Percentiles rank a stretch among this genome's conserved stretches.
phyloP scores from a whole-genome alignment of 1,139 yeast genomes.

The Sugiyamaella castrensis region DNA sequence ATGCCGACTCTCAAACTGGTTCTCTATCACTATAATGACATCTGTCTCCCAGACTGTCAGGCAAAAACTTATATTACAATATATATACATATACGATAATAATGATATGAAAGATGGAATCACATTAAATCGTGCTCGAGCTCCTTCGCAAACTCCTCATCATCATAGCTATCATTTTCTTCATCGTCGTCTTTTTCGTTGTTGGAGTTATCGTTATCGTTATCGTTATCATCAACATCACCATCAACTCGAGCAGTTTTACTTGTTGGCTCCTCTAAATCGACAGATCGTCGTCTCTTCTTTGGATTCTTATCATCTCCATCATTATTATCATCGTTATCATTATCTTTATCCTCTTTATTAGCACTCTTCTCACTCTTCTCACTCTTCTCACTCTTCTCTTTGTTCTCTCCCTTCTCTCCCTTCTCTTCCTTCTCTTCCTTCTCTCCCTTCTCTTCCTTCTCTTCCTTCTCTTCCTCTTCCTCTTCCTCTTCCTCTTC shows the following conservation, averaged over 20 bases:
- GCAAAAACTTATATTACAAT: not conserved
- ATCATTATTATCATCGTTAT: not conserved
- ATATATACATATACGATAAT: constrained; percentile 2
- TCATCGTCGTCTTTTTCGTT: constrained; percentile 23
- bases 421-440: constrained; percentile 34
- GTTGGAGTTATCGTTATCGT: not conserved
- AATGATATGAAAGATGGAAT: not conserved
- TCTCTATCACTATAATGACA: no score
- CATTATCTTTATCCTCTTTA: not conserved
- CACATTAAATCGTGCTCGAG: constrained; percentile 34
- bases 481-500: not conserved
- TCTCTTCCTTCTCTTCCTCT: not conserved
- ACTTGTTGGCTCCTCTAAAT: constrained; percentile 2
- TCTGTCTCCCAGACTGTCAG: no score
- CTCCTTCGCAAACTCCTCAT: constrained; percentile 44
- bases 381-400: constrained; percentile 21
- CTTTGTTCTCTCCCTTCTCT: constrained; percentile 30
- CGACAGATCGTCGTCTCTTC: constrained; percentile 2
- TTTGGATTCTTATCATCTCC: not conserved
- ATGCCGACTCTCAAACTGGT: no score
- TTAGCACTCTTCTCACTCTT: not conserved
- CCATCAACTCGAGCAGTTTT: constrained; percentile 5
- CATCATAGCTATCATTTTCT: constrained; percentile 32
- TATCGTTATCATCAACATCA: not conserved
- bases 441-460: constrained; percentile 22